Base-by-base conservation (phyloP, 116 monocot genomes). In the Zostera marina region DNA sequence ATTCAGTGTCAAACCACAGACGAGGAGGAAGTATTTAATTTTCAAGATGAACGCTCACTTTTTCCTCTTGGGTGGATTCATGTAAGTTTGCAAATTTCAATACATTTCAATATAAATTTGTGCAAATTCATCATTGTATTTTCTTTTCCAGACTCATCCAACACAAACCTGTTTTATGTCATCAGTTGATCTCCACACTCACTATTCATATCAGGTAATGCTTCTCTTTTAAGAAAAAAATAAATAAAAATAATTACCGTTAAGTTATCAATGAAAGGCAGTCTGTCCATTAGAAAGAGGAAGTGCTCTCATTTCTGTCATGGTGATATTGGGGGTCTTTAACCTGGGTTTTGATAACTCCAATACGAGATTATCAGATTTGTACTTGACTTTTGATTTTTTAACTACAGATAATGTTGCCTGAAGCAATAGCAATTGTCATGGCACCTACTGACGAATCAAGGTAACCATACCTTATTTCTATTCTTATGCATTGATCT, bases 1-100 rank as follows among this genome's bases (percentile, higher is more conserved):
- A 46, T 77, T 16, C 76, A 99, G 98, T 99, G 98, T 66, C 86
- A 85, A 73, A 87, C 98, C n/a, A 85, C 78, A 58, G 77, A 91
- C 70, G 98, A 99, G 72, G 98, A 99, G 73, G 98, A 99, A 77
- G 79, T 99, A 73, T 99, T 86, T 74, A 76, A 91, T 71, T 73
- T 76, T 65, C 98, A 99, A 77, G 98, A 99, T 66, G 75, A 83
- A 41, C 76, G 71, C 20, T 81, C 91, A 3, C 81, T 99, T 69
- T 86, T 99, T 49, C 80, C 90, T 1, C 83, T 99, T 76, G 98
- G 98, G 3, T 99, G 98, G 98, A 99, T 99, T 71, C 98, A 99
- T 75, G 98, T 99, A 87, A 87, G 91, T 82, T 66, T 39, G 32
- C 32, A 32, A 32, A 32, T 32, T 32, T 32, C 32, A 32, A 32